Percentiles rank a stretch among this genome's conserved stretches.
phyloP scores from a whole-genome alignment of 179 eudicot genomes.

The Dionaea muscipula region DNA sequence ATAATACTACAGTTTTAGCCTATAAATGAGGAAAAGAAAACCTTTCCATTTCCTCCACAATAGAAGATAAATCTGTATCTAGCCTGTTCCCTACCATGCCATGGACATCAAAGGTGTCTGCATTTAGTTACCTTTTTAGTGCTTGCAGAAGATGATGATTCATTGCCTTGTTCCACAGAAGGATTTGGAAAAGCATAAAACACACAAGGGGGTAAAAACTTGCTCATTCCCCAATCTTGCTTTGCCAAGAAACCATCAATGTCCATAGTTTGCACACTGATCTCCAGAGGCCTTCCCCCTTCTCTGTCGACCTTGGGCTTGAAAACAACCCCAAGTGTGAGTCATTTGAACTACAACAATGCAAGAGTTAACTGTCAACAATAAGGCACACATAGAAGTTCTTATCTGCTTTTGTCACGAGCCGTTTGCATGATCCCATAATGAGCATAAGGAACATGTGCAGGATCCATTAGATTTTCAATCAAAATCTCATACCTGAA shows the following conservation, averaged over 20 bases:
- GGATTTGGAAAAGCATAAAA: slow-evolving; percentile 28
- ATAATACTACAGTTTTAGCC: too few relatives aligned
- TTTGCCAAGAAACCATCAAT: slow-evolving; percentile 46
- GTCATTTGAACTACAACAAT: slow-evolving; percentile 9
- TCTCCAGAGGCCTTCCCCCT: slow-evolving; percentile 71
- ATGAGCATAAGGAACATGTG: slow-evolving; percentile 91
- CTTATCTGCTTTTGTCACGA: slow-evolving; percentile 43
- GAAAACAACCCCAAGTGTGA: slow-evolving; percentile 25
- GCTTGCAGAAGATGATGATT: slow-evolving; percentile 20
- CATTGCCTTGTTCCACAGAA: slow-evolving; percentile 15
- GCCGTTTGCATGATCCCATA: slow-evolving; percentile 42
- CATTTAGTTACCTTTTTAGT: slow-evolving; percentile 23
- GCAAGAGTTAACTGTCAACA: neutral
- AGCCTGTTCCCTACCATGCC: too few relatives aligned
- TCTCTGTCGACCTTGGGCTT: slow-evolving; percentile 65
- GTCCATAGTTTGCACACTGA: slow-evolving; percentile 36
- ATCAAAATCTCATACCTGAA: slow-evolving; percentile 69
- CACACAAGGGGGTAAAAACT: slow-evolving; percentile 57
- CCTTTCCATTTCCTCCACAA: too few relatives aligned
- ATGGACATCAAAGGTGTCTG: too few relatives aligned
- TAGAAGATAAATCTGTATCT: too few relatives aligned
- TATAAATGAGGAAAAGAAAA: too few relatives aligned
- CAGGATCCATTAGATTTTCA: slow-evolving; percentile 92
- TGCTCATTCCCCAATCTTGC: slow-evolving; percentile 29
- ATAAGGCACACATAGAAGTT: slow-evolving; percentile 7